Conservation (phyloP, 805 yeast genomes). For the Nakazawaea wyomingensis region DNA sequence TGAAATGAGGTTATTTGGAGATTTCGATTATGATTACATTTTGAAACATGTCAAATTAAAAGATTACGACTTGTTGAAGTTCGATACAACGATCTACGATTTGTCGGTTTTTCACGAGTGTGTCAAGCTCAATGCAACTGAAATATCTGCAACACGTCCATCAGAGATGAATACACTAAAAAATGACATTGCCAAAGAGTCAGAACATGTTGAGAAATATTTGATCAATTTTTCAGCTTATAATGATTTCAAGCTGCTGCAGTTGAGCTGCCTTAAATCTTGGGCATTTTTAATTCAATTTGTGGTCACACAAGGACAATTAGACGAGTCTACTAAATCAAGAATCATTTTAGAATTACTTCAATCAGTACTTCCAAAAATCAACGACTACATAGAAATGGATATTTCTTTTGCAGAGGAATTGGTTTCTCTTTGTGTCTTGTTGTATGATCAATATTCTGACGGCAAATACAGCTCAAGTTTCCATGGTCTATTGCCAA, state of each 20-base stretch:
- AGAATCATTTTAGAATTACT: slow-evolving; percentile 72
- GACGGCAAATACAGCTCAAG: slow-evolving; percentile 29
- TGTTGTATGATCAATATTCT: slow-evolving; percentile 60
- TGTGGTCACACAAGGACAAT: slow-evolving; percentile 57
- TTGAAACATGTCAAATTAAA: slow-evolving; percentile 31
- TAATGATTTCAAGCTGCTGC: slow-evolving; percentile 44
- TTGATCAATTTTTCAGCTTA: slow-evolving; percentile 42
- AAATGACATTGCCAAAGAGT: slow-evolving; percentile 17
- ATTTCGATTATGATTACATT: slow-evolving; percentile 36
- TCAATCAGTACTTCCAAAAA: slow-evolving; percentile 69
- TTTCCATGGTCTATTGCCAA: slow-evolving; percentile 49
- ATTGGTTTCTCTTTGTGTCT: slow-evolving; percentile 68
- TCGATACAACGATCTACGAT: slow-evolving; percentile 33
- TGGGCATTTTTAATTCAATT: slow-evolving; percentile 83
- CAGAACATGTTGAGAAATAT: slow-evolving; percentile 28
- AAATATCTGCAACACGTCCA: slow-evolving; percentile 15
- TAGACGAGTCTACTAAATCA: slow-evolving; percentile 39
- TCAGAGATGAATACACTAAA: neutral
- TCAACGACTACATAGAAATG: slow-evolving; percentile 65
- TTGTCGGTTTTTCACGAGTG: slow-evolving; percentile 32
- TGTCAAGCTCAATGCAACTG: slow-evolving; percentile 21
- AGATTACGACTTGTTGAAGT: slow-evolving; percentile 18
- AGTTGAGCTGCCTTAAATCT: slow-evolving; percentile 61
- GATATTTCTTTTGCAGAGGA: slow-evolving; percentile 70
- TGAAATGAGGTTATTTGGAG: slow-evolving; percentile 27